These are phyloP conservation scores for Prunus davidiana DNA, from an alignment of 306 rosid species.

Conservation along the genomic window DNA sequence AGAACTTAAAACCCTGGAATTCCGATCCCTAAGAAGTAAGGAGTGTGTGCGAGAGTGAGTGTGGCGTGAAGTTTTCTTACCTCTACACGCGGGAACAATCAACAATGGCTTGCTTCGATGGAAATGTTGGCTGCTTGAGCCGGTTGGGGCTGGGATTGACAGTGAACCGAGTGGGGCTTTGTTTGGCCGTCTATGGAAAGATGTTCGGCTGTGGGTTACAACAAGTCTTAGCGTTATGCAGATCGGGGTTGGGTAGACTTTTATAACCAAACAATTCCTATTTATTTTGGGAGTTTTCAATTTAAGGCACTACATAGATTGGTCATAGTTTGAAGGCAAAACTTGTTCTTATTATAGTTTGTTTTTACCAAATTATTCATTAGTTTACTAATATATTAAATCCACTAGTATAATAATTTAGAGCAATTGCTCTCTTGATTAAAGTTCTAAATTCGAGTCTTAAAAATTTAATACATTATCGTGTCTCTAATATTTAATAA, in stretches of 20 bases:
- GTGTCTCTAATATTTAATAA: no score
- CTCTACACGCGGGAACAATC: neutral
- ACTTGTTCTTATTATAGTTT: no score
- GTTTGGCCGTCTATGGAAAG: neutral
- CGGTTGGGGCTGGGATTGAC: neutral
- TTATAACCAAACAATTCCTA: neutral
- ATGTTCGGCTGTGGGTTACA: no score
- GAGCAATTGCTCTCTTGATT: no score
- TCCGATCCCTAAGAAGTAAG: neutral
- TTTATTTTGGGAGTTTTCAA: no score
- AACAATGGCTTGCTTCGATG: neutral
- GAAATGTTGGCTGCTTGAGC: neutral
- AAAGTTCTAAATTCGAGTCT: fast-evolving
- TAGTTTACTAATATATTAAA: no score
- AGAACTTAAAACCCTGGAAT: neutral
- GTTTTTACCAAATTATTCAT: no score
- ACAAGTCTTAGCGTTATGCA: neutral
- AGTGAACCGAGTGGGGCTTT: neutral
- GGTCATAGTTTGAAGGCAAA: no score
- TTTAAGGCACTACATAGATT: no score
- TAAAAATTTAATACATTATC: no score
- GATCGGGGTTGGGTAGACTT: neutral
- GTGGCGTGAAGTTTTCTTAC: neutral
- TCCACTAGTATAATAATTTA: no score
- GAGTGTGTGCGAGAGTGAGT: neutral